Base-by-base conservation (phyloP, 2,329 filamentous ascomycete species). In the Nannizziopsis arthrosporioides region DNA sequence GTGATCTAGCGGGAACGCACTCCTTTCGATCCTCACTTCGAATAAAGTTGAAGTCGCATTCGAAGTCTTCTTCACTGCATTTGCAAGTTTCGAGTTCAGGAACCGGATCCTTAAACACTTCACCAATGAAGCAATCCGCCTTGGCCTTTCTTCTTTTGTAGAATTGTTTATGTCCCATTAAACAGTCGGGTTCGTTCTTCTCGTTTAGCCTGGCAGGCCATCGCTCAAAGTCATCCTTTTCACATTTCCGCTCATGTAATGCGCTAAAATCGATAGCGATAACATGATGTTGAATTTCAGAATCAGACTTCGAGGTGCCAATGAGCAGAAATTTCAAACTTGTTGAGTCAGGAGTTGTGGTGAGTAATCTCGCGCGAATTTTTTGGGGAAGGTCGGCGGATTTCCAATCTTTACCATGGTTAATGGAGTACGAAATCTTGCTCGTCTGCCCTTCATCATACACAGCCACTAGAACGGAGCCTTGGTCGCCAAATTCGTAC, bases 81-180 rank as follows among this genome's bases (percentile, higher is more conserved):
- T 85, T 79, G 71, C 92, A 98, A 41, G 79, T 67, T 57, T 86
- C 78, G 22, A 77, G 82, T 52, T 81, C 71, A 1, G 84, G 78
- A 31, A 77, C 67, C 0, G 85, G 81, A 53, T 92, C 84, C 60
- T 87, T 80, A 69, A 94, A 95, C 46, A 90, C 80, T 51, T 85
- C 75, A 57, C 85, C 84, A 56, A 96, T 75, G 63, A 95, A 94
- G 67, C 93, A 98, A 52, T 94, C 80, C 14, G 85, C 83, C 57
- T 85, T 77, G 62, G 87, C 84, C 72, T 93, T 96, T 57, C 92
- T 81, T 54, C 92, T 80, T 47, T 73, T 76, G 66, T 84, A 98
- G 53, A 78, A 86, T 62, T 96, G 90, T 59, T 82, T 94, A 63
- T 94, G 89, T 15, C 92, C 92, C 90, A 98, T 96, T 55, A 98